Percentiles rank a stretch among this genome's conserved stretches.
Conservation (phyloP, 768 basidiomycete species). For the Amanita pallidorosea region DNA sequence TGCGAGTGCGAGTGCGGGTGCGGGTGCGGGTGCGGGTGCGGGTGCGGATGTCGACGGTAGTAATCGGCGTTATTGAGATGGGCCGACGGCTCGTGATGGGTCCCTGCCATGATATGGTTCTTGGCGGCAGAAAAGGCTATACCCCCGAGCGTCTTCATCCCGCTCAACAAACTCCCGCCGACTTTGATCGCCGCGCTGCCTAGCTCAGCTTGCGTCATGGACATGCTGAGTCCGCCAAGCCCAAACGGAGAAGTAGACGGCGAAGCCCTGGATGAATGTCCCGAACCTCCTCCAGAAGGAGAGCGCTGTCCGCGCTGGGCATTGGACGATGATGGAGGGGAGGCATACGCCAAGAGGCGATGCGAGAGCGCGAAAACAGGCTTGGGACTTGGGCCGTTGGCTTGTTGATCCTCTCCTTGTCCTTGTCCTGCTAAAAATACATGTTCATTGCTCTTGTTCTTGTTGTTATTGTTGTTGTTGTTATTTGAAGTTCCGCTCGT, state of each 20-base stretch:
- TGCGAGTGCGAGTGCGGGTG: neutral
- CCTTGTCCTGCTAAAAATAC: slow-evolving; percentile 4
- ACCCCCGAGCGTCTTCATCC: slow-evolving; percentile 54
- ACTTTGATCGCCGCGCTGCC: slow-evolving; percentile 46
- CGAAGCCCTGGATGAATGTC: slow-evolving; percentile 2
- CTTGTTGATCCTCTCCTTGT: neutral
- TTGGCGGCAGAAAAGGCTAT: slow-evolving; percentile 45
- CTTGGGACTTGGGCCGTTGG: slow-evolving; percentile 13
- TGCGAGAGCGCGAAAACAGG: slow-evolving; percentile 52
- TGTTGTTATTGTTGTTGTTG: slow-evolving; percentile 12
- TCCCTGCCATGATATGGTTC: slow-evolving; percentile 17
- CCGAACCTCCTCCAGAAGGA: slow-evolving; percentile 1
- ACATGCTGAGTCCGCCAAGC: slow-evolving; percentile 5
- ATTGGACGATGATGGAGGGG: slow-evolving; percentile 8
- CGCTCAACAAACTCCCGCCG: slow-evolving; percentile 51
- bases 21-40: neutral
- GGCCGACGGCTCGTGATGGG: neutral
- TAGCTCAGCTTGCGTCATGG: slow-evolving; percentile 12
- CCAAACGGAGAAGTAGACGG: slow-evolving; percentile 4
- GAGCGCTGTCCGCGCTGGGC: slow-evolving; percentile 1
- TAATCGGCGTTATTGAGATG: neutral
- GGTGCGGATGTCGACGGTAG: neutral
- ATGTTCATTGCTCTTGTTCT: slow-evolving; percentile 1
- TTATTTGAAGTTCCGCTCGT: slow-evolving; percentile 10
- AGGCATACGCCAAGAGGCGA: slow-evolving; percentile 54